Evolutionary conservation across 768 basidiomycete genomes (phyloP).

Genomic region (Tulasnella sp.): DNA sequence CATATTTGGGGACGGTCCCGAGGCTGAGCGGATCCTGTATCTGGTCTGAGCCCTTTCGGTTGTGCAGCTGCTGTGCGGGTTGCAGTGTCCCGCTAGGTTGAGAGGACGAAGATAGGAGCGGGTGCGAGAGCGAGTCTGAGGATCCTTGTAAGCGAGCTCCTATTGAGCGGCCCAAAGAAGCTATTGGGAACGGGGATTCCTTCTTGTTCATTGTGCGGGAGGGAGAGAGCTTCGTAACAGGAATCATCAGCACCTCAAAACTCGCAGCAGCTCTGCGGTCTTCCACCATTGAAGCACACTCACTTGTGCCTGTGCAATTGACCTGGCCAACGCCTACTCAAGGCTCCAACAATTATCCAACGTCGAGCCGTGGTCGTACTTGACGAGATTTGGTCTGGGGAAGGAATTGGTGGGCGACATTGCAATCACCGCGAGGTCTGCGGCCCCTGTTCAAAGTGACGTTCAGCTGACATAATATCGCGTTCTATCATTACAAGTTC

Average conservation of each 20-base stretch:
- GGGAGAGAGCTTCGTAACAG: not conserved
- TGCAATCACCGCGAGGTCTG: too few species aligned
- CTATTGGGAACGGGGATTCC: slow-evolving; percentile 1
- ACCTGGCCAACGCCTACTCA: too few species aligned
- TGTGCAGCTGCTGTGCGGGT: slow-evolving; percentile 7
- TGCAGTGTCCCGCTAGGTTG: not conserved
- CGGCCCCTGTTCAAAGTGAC: too few species aligned
- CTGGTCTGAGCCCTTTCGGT: slow-evolving; percentile 5
- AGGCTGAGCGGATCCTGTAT: slow-evolving; percentile 27
- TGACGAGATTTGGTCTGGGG: too few species aligned
- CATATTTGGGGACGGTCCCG: slow-evolving; percentile 51
- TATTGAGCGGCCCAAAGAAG: slow-evolving; percentile 7
- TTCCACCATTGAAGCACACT: too few species aligned
- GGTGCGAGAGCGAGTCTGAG: slow-evolving; percentile 7
- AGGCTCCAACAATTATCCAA: too few species aligned
- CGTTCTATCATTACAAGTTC: too few species aligned
- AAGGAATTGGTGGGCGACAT: too few species aligned
- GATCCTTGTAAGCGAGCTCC: slow-evolving; percentile 13
- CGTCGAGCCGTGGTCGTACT: too few species aligned
- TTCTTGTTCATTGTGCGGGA: slow-evolving; percentile 8
- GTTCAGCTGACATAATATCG: too few species aligned
- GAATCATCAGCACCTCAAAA: not conserved
- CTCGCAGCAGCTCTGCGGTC: too few species aligned
- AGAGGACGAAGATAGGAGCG: slow-evolving; percentile 15
- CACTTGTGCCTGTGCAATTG: too few species aligned